Base-by-base conservation (phyloP, 768 basidiomycete species). In the Russula dissimulans region DNA sequence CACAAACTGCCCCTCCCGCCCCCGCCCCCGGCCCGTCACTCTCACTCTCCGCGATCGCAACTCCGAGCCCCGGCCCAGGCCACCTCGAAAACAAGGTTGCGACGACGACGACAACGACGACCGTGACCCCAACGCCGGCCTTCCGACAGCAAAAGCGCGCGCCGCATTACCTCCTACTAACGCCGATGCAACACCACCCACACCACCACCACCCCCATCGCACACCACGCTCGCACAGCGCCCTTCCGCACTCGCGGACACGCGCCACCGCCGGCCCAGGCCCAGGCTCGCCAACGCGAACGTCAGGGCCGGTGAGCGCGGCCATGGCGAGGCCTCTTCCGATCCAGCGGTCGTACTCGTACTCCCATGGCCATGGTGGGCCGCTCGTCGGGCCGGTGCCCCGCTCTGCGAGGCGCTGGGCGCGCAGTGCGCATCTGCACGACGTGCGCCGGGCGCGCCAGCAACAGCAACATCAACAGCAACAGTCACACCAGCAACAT, bases 391-490 rank as follows among this genome's bases (percentile, higher is more conserved):
- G 72, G 15, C 69, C 70, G 44, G 73, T 72, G 5, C 77, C 77
- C 53, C 78, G 79, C 56, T 76, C 76, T 0, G 78, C 79, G 17
- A 80, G 78, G 62, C 77, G 77, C 41, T 84, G 83, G 79, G 86
- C 85, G 22, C 74, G 83, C 41, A 84, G 76, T 0, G 82, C 87
- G 3, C 87, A 89, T 73, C 65, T 88, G 48, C 87, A 89, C 63
- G 83, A 86, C 67, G 80, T 87, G 59, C 78, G 74, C 55, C 46
- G 59, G 22, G 45, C 31, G n/a, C 64, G 46, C 2, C 42, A 52
- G 5, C 46, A 43, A 15, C 14, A n/a, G 1, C 18, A 39, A 0
- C 54, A 45, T 8, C 41, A 55, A 0, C 34, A n/a, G 1, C 15
- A 12, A 14, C 8, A 26, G 22, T 2, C 22, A 26, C 22, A 26